Conservation (phyloP, 1,284 basidiomycete species). For the Agroathelia rolfsii region DNA sequence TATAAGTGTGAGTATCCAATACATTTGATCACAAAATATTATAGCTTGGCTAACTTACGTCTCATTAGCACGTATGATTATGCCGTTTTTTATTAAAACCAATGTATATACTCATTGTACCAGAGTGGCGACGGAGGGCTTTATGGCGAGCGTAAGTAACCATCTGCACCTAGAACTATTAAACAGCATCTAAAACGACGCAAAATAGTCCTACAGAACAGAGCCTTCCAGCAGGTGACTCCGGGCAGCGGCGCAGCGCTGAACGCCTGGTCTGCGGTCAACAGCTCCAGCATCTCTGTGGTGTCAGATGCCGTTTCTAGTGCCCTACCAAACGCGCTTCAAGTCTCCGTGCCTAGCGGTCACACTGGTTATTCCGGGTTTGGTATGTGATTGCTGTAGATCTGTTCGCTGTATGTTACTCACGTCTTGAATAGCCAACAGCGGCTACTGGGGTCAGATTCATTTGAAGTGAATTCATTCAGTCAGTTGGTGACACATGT, state of each 20-base stretch:
- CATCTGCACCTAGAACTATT: too few species aligned
- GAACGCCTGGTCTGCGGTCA: conserved; percentile 44
- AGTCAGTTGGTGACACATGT: conserved; percentile 3
- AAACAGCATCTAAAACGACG: not conserved
- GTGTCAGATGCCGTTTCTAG: conserved; percentile 46
- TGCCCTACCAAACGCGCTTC: conserved; percentile 55
- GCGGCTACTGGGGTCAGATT: conserved; percentile 48
- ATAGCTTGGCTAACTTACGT: conserved; percentile 2
- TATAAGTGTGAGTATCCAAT: conserved; percentile 36
- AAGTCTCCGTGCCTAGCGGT: conserved; percentile 36
- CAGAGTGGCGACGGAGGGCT: conserved; percentile 53
- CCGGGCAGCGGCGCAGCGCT: conserved; percentile 41
- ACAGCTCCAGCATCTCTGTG: conserved; percentile 39
- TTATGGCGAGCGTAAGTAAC: conserved; percentile 44
- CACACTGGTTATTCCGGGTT: conserved; percentile 41
- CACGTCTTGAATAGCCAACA: too few species aligned
- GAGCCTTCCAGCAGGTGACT: conserved; percentile 49
- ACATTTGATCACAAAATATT: conserved; percentile 1
- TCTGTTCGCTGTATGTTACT: too few species aligned
- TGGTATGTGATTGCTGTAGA: too few species aligned
- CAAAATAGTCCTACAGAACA: conserved; percentile 40
- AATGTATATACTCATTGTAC: conserved; percentile 1
- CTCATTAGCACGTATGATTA: conserved; percentile 30
- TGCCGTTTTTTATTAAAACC: not conserved
- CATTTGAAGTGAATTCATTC: conserved; percentile 1